A percentile compares a stretch with the other conserved stretches of the same genome.
phyloP scores from a whole-genome alignment of 2,329 filamentous ascomycete species.

The Nemania sp. region DNA sequence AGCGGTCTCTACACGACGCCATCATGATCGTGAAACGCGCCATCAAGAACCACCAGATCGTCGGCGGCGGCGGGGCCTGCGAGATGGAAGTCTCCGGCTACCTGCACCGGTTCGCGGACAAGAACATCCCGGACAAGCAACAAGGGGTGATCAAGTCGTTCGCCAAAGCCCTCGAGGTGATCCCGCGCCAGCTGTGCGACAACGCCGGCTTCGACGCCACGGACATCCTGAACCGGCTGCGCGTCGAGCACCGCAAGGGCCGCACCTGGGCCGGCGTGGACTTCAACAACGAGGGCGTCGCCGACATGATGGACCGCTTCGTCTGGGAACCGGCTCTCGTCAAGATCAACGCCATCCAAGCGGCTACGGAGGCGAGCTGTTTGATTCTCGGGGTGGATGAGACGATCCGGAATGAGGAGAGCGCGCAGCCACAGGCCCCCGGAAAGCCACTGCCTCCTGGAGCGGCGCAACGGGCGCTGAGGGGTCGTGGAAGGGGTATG shows the following conservation, averaged over 20 bases:
- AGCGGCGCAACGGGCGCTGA: constrained; percentile 85
- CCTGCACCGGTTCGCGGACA: constrained; percentile 89
- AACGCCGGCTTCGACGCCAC: constrained; percentile 98
- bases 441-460: constrained; percentile 73
- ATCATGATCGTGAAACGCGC: constrained; percentile 99
- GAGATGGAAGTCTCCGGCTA: constrained; percentile 98
- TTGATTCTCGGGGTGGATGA: constrained; percentile 96
- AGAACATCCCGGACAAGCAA: constrained; percentile 91
- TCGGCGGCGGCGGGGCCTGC: constrained; percentile 88
- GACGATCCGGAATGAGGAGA: constrained; percentile 98
- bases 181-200: constrained; percentile 95
- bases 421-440: constrained; percentile 78
- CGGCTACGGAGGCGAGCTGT: constrained; percentile 92
- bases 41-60: constrained; percentile 91
- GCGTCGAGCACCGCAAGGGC: constrained; percentile 94
- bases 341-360: constrained; percentile 96
- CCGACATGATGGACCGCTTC: constrained; percentile 92
- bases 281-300: constrained; percentile 87
- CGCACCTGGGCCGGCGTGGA: constrained; percentile 95
- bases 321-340: constrained; percentile 97
- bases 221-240: constrained; percentile 93
- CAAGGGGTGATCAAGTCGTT: constrained; percentile 98
- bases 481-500: constrained; percentile 85
- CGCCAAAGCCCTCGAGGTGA: constrained; percentile 94
- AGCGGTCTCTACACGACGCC: constrained; percentile 95